These are phyloP conservation scores for Metschnikowia reukaufii DNA, from an alignment of 805 yeast genomes.

Conservation along the genomic window DNA sequence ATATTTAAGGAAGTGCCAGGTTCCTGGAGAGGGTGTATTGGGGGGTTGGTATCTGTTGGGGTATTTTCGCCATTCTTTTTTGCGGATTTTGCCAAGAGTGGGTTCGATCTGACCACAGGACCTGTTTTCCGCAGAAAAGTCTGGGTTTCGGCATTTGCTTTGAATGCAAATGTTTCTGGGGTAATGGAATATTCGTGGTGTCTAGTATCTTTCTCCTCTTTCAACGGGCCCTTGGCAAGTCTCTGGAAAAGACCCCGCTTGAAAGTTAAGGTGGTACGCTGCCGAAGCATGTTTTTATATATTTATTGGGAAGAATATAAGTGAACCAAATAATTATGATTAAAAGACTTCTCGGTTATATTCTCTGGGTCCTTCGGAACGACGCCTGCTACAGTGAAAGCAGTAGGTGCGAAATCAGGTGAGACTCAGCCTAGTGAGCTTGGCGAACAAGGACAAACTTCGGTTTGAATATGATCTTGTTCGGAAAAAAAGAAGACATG, in stretches of 20 bases:
- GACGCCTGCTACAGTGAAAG: neutral
- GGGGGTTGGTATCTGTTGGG: neutral
- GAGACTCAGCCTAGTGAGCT: neutral
- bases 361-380: neutral
- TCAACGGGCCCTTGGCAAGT: constrained; percentile 19
- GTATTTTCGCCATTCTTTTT: neutral
- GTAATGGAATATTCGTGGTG: constrained; percentile 46
- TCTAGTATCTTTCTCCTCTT: constrained; percentile 21
- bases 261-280: constrained; percentile 4
- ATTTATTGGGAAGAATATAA: too few relatives aligned
- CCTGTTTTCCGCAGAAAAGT: neutral
- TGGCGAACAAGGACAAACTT: too few relatives aligned
- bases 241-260: constrained; percentile 24
- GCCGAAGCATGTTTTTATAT: constrained; percentile 8
- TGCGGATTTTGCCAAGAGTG: neutral
- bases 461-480: too few relatives aligned
- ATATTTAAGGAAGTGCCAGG: constrained; percentile 23
- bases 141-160: constrained; percentile 25
- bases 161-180: constrained; percentile 47
- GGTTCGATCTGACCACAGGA: neutral
- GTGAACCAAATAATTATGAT: neutral
- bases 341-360: too few relatives aligned
- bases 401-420: neutral
- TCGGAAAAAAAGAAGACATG: too few relatives aligned
- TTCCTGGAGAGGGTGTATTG: constrained; percentile 29